Evolutionary conservation across 2,329 filamentous ascomycete species (phyloP).

Genomic region (Ceratocystis destructans): DNA sequence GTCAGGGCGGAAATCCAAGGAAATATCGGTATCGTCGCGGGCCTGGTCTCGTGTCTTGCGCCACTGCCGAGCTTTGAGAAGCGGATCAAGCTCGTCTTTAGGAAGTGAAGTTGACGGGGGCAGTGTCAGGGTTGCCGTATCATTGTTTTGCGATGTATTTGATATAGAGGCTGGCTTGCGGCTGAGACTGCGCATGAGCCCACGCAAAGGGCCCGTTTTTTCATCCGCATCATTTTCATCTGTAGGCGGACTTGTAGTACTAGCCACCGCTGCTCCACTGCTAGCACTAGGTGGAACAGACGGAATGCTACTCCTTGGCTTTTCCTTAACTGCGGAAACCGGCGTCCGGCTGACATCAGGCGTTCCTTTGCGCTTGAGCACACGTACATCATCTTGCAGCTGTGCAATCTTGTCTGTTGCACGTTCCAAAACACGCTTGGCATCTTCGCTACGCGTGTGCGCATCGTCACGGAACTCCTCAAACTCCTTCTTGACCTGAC

Average conservation of each 20-base stretch:
- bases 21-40: slow-evolving; percentile 24
- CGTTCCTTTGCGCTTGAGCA: slow-evolving; percentile 23
- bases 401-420: slow-evolving; percentile 44
- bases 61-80: slow-evolving; percentile 11
- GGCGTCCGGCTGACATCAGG: neutral
- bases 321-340: neutral
- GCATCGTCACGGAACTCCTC: slow-evolving; percentile 40
- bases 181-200: neutral
- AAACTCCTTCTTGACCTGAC: slow-evolving; percentile 38
- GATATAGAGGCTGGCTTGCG: neutral
- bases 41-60: slow-evolving; percentile 28
- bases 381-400: slow-evolving; percentile 40
- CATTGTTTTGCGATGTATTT: neutral
- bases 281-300: neutral
- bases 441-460: slow-evolving; percentile 41
- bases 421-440: slow-evolving; percentile 40
- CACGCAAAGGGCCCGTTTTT: slow-evolving; percentile 1
- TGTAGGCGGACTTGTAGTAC: neutral
- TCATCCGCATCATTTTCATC: neutral
- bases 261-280: neutral
- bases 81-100: neutral
- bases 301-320: neutral
- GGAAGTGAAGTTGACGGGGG: neutral
- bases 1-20: slow-evolving; percentile 13
- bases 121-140: neutral